These are phyloP conservation scores for Suhomyces emberorum DNA, from an alignment of 805 yeast genomes.

Conservation along the genomic window DNA sequence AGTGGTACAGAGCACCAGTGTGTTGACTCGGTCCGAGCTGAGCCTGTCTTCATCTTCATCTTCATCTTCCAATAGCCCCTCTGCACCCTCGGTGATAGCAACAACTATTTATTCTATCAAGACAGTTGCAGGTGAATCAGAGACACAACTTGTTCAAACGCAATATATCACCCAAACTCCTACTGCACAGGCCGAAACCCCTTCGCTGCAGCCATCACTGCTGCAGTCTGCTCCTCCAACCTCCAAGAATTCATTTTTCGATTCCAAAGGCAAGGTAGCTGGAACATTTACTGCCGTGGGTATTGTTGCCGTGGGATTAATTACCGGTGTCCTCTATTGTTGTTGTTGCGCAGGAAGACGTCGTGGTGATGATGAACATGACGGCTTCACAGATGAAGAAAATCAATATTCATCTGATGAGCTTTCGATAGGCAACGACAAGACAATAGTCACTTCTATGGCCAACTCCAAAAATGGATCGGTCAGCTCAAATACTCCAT, in stretches of 20 bases:
- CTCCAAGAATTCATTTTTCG: slow-evolving; percentile 49
- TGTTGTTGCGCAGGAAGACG: slow-evolving; percentile 31
- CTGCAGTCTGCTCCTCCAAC: slow-evolving; percentile 4
- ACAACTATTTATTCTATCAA: slow-evolving; percentile 21
- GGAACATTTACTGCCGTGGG: slow-evolving; percentile 85
- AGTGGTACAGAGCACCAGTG: slow-evolving; percentile 4
- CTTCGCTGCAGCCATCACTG: slow-evolving; percentile 7
- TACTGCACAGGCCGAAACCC: slow-evolving; percentile 4
- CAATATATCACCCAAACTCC: slow-evolving; percentile 20
- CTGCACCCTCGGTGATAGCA: slow-evolving; percentile 15
- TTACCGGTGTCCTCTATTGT: slow-evolving; percentile 42
- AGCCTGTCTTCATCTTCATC: slow-evolving; percentile 16
- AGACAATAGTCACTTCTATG: not conserved
- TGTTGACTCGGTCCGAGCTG: slow-evolving; percentile 10
- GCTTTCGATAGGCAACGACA: slow-evolving; percentile 18
- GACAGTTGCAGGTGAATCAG: slow-evolving; percentile 19
- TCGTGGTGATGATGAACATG: slow-evolving; percentile 13
- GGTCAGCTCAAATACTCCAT: slow-evolving; percentile 8
- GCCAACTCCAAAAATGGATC: slow-evolving; percentile 9
- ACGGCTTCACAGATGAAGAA: slow-evolving; percentile 38
- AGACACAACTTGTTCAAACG: slow-evolving; percentile 20
- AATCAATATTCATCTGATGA: slow-evolving; percentile 36
- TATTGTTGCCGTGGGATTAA: slow-evolving; percentile 46
- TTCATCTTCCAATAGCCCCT: slow-evolving; percentile 15
- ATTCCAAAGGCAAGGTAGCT: slow-evolving; percentile 72